Evolutionary conservation across 345 rosid genomes (phyloP), one percentile per base, ranked within the genome.

Genomic region (Eucalyptus sp.): DNA sequence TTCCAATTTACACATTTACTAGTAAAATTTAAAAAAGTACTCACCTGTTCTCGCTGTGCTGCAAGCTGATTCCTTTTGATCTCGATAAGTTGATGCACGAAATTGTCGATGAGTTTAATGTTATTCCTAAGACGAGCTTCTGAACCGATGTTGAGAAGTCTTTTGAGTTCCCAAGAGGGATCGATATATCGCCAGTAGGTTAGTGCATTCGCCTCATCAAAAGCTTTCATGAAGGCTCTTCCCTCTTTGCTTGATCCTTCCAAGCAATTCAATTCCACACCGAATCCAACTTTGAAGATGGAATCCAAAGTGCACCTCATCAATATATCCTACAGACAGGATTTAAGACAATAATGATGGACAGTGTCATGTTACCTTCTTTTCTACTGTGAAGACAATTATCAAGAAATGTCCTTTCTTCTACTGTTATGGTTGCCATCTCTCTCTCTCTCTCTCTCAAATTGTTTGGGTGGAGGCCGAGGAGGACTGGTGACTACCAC

Each of bases 241-340:
- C 93, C 96, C 64, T 93, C 93, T 93, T 89, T 87, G 86, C 88
- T 95, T 76, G 95, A 92, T 9, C 95, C 96, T 24, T 90, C 92
- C 93, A 94, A 89, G 92, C 97, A 93, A 83, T 93, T 90, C 66
- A 96, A 90, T 22, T 95, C 96, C 68, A 94, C 95, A 27, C 99
- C 99, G 64, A 97, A 97, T 54, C 94, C 98, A 7, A 97, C 99
- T 95, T 97, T 93, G 89, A 95, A 94, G 37, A 97, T 96, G 1
- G 98, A 96, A 76, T 96, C 98, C 90, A 97, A 54, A 13, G 96
- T 93, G 87, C 86, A 93, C 87, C 93, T 93, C 99, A 96, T 94
- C 91, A 96, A 50, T 41, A 96, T 41, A 89, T 95, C 95, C 98
- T 97, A 54, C 51, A 29, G 41, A 50, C 46, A 24, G 43, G 80